Evolutionary conservation across 192 early-diverging fungal species (phyloP).

Genomic region (Rhizophagus prolifer): DNA sequence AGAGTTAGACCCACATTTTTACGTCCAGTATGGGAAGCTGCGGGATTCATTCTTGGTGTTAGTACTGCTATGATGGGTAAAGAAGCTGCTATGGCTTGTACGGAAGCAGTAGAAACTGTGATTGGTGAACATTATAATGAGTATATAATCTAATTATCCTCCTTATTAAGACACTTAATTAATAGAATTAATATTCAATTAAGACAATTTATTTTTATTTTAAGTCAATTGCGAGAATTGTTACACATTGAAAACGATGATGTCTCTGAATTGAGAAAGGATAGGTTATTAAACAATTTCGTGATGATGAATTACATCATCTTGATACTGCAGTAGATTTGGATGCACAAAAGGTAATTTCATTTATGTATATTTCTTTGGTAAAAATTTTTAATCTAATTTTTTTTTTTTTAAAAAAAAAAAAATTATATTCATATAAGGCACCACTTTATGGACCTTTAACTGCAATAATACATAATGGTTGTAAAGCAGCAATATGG

Average conservation of each 20-base stretch:
- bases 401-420: neutral
- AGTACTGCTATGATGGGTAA: slow-evolving; percentile 88
- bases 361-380: neutral
- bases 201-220: neutral
- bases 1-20: slow-evolving; percentile 85
- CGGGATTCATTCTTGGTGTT: slow-evolving; percentile 83
- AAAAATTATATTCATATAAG: slow-evolving; percentile 31
- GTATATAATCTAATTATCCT: slow-evolving; percentile 39
- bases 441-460: slow-evolving; percentile 78
- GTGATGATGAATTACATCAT: slow-evolving; percentile 97
- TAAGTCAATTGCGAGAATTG: slow-evolving; percentile 79
- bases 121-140: slow-evolving; percentile 98
- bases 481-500: slow-evolving; percentile 93
- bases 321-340: slow-evolving; percentile 84
- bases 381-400: neutral
- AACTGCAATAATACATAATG: slow-evolving; percentile 75
- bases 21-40: slow-evolving; percentile 82
- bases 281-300: slow-evolving; percentile 77
- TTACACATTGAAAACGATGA: slow-evolving; percentile 65
- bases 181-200: neutral
- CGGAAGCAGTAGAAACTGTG: slow-evolving; percentile 95
- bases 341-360: slow-evolving; percentile 67
- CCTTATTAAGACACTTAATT: neutral
- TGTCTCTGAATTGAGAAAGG: slow-evolving; percentile 58
- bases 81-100: slow-evolving; percentile 98